phyloP scores from a whole-genome alignment of 2,329 filamentous ascomycete genomes.

The Fusarium verticillioides region DNA sequence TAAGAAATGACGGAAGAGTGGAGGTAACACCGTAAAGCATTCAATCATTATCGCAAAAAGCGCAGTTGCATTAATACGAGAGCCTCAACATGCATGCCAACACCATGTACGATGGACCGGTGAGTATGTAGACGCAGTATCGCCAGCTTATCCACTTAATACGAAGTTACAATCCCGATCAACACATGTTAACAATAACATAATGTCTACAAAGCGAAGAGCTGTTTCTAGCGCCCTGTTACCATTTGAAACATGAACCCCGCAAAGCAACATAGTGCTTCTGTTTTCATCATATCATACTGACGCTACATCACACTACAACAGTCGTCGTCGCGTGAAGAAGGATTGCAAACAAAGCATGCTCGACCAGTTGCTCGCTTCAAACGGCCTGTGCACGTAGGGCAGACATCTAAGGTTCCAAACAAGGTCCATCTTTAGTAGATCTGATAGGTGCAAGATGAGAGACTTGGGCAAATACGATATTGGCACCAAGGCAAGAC shows the following conservation, averaged over 20 bases:
- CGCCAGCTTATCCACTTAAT: too few relatives aligned
- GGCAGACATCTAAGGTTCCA: background rate
- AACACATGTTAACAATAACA: too few relatives aligned
- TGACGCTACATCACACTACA: background rate
- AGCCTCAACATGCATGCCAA: background rate
- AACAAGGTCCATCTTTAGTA: background rate
- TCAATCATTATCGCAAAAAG: background rate
- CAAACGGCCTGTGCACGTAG: background rate
- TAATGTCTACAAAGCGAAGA: background rate
- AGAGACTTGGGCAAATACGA: background rate
- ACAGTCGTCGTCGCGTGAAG: background rate
- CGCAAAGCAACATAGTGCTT: background rate
- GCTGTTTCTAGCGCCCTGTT: background rate
- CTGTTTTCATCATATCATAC: background rate
- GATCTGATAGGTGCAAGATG: too few relatives aligned
- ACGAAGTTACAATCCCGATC: background rate
- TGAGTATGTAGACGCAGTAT: too few relatives aligned
- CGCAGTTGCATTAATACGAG: accelerated
- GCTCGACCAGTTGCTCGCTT: background rate
- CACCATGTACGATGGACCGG: background rate
- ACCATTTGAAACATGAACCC: background rate
- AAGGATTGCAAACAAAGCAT: background rate
- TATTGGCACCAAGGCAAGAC: background rate
- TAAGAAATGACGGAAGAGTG: background rate
- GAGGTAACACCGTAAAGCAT: background rate